Percentiles rank a stretch among this genome's conserved stretches.
These are phyloP conservation scores for Neohortaea acidophila DNA, from an alignment of 495 filamentous ascomycete genomes.

Conservation along the genomic window DNA sequence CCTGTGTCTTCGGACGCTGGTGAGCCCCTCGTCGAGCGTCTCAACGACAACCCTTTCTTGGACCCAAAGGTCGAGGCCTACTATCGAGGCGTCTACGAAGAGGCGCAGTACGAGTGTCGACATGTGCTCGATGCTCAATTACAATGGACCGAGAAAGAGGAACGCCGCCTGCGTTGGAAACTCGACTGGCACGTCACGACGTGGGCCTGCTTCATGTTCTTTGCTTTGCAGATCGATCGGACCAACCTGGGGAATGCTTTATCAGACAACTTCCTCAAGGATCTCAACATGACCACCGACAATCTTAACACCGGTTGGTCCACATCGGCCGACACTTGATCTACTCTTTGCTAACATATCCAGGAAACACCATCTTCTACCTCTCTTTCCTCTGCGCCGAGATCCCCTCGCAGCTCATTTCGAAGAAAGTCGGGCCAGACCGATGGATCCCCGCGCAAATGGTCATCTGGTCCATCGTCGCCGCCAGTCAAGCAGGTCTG, in stretches of 20 bases:
- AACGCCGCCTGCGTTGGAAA: conserved; percentile 34
- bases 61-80: too few species aligned
- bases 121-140: too few species aligned
- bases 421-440: conserved; percentile 35
- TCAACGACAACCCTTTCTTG: too few species aligned
- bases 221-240: conserved; percentile 31
- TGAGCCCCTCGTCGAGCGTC: too few species aligned
- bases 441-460: conserved; percentile 36
- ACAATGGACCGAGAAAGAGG: conserved; percentile 37
- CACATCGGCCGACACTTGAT: too few species aligned
- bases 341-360: too few species aligned
- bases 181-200: conserved; percentile 20
- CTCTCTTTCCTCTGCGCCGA: conserved; percentile 34
- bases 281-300: conserved; percentile 32
- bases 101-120: too few species aligned
- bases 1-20: too few species aligned
- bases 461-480: conserved; percentile 30
- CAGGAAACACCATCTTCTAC: conserved; percentile 29
- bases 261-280: conserved; percentile 25
- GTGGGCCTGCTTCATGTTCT: conserved; percentile 35
- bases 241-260: conserved; percentile 10
- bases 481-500: conserved; percentile 30
- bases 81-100: too few species aligned
- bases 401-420: conserved; percentile 33
- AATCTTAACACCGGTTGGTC: conserved; percentile 33